A percentile compares a stretch with the other conserved stretches of the same genome.
Conservation (phyloP, 2,329 filamentous ascomycete genomes). For the Amauroascus niger region DNA sequence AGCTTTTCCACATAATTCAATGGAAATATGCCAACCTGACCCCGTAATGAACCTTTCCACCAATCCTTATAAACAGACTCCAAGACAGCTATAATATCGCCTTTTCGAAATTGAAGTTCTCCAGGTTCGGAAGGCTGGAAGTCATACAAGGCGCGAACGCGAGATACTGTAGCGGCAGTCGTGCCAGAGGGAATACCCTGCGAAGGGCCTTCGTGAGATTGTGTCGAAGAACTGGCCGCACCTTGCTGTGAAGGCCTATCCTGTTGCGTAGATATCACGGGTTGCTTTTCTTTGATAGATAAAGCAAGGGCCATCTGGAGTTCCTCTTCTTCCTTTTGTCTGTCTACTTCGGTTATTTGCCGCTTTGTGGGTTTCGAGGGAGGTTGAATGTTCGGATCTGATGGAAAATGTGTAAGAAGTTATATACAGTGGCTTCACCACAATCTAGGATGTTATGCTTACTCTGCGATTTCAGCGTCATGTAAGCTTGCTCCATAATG, state of each 20-base stretch:
- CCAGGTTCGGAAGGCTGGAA: constrained; percentile 90
- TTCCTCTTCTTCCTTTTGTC: constrained; percentile 94
- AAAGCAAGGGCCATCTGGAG: constrained; percentile 90
- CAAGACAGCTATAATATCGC: constrained; percentile 91
- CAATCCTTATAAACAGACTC: constrained; percentile 99
- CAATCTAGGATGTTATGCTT: constrained; percentile 18
- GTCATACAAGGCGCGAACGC: constrained; percentile 86
- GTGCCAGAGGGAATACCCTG: constrained; percentile 63
- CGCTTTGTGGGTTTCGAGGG: constrained; percentile 91
- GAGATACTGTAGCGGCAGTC: constrained; percentile 89
- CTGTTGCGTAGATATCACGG: constrained; percentile 29
- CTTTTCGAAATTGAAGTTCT: constrained; percentile 91
- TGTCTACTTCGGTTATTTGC: constrained; percentile 77
- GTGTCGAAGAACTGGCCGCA: constrained; percentile 28
- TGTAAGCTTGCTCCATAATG: constrained; percentile 94
- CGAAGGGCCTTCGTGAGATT: constrained; percentile 34
- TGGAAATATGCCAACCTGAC: constrained; percentile 94
- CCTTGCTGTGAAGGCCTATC: constrained; percentile 26
- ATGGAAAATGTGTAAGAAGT: constrained; percentile 14
- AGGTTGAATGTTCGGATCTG: constrained; percentile 79
- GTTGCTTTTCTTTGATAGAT: constrained; percentile 74
- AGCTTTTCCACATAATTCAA: constrained; percentile 98
- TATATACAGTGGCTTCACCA: not conserved
- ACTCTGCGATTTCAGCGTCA: constrained; percentile 67
- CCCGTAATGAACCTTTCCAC: constrained; percentile 94